These are phyloP conservation scores for Jamesozyma piceae DNA, from an alignment of 805 yeast genomes.

Conservation along the genomic window DNA sequence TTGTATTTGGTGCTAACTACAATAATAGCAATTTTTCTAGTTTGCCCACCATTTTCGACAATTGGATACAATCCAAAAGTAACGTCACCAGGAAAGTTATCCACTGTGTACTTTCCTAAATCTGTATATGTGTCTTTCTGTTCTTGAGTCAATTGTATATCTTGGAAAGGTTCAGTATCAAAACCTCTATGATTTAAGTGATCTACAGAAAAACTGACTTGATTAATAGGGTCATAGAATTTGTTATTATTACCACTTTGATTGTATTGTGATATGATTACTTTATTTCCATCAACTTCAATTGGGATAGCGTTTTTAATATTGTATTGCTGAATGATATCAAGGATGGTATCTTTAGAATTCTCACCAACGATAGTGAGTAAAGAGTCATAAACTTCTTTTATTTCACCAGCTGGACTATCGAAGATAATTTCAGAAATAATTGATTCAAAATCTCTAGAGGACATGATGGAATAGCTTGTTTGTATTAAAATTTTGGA, in stretches of 20 bases:
- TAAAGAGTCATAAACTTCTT: constrained; percentile 33
- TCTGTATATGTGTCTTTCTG: constrained; percentile 13
- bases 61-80: constrained; percentile 38
- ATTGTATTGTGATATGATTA: constrained; percentile 43
- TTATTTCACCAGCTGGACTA: constrained; percentile 30
- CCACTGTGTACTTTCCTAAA: constrained; percentile 42
- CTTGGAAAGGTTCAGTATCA: constrained; percentile 39
- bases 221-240: constrained; percentile 44
- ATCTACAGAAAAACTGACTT: constrained; percentile 50
- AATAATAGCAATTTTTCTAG: constrained; percentile 33
- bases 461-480: constrained; percentile 7
- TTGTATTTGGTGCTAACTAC: constrained; percentile 66
- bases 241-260: constrained; percentile 36
- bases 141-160: constrained; percentile 8
- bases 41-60: constrained; percentile 15
- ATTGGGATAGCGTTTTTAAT: constrained; percentile 29
- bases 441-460: constrained; percentile 20
- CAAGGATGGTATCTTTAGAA: constrained; percentile 28
- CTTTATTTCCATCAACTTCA: constrained; percentile 27
- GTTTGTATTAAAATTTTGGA: neutral
- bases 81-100: constrained; percentile 56
- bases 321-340: constrained; percentile 35
- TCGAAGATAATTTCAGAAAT: constrained; percentile 23
- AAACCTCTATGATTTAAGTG: constrained; percentile 39
- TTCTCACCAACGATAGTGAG: constrained; percentile 35